Base-by-base conservation (phyloP, 2,329 filamentous ascomycete species). In the Trichoderma sp. region DNA sequence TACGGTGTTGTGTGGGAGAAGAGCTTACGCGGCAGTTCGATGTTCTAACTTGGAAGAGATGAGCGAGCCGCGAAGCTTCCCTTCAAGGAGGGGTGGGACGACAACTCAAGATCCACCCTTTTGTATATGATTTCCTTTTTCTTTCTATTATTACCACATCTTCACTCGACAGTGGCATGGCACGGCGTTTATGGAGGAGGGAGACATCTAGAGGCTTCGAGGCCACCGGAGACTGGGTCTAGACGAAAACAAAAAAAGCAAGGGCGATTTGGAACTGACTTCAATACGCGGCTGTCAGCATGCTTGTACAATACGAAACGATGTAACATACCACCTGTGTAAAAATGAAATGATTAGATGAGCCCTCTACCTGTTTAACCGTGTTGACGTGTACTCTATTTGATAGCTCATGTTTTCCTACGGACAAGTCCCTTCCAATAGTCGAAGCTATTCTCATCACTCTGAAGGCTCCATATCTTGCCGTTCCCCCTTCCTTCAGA, bases 371-470 rank as follows among this genome's bases (percentile, higher is more conserved):
- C 27, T 50, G 29, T 27, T 27, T 65, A 38, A 4, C 16, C 21
- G 33, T 31, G 53, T 29, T 29, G 21, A 27, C 38, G 38, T 18
- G 21, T 35, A 41, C 18, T 24, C 5, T 35, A 2, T 27, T 12
- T 29, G 7, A 33, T 38, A 33, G 5, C 31, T 77, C 82, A 95
- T 2, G 92, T 84, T 87, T 97, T 98, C 80, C 93, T 90, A 86
- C 91, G 94, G 24, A 99, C 86, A 80, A 99, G 82, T 0, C 97
- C 97, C 81, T 91, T 94, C 86, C 98, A 97, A 83, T 98, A 99
- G 85, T 99, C 97, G 86, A 99, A 99, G 83, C 95, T 98, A 81
- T 99, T 99, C 82, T 95, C 95, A 83, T 99, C 97, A 83, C 95
- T 98, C 87, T 98, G 95, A 84, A 99, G 85, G 79, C 93, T 91